A percentile compares a stretch with the other conserved stretches of the same genome.
Evolutionary conservation across 306 rosid genomes (phyloP).

Genomic region (Fragaria iinumae): DNA sequence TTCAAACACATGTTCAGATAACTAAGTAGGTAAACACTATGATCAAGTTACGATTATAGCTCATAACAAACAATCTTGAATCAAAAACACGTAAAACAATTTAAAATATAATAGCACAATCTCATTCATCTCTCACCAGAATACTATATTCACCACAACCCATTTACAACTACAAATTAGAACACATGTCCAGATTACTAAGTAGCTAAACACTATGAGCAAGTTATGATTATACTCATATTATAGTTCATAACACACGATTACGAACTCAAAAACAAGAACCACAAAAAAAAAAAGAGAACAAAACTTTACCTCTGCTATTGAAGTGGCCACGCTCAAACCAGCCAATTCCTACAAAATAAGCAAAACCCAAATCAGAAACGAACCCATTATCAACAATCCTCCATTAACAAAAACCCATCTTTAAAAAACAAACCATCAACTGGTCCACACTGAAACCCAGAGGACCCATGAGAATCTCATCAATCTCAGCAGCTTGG

Average conservation of each 20-base stretch:
- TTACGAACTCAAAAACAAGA: conserved; percentile 2
- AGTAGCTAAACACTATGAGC: background rate
- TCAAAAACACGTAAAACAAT: background rate
- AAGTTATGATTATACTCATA: too few relatives aligned
- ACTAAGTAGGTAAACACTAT: background rate
- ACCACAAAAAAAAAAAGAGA: background rate
- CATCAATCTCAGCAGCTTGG: conserved; percentile 89
- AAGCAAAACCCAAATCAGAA: conserved; percentile 1
- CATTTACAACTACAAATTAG: background rate
- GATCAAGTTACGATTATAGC: background rate
- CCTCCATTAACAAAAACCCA: background rate
- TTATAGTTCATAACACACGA: background rate
- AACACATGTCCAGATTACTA: background rate
- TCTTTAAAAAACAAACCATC: conserved; percentile 47
- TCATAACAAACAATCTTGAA: background rate
- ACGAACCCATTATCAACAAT: background rate
- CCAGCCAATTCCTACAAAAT: too few relatives aligned
- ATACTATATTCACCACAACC: background rate
- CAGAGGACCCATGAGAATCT: conserved; percentile 88
- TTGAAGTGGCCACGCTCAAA: conserved; percentile 81
- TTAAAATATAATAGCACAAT: background rate
- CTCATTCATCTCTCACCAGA: background rate
- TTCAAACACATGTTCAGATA: background rate
- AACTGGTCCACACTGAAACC: conserved; percentile 91
- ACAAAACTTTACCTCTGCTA: conserved; percentile 66